These are phyloP conservation scores for Fusarium graminum DNA, from an alignment of 2,329 filamentous ascomycete species.

Conservation along the genomic window DNA sequence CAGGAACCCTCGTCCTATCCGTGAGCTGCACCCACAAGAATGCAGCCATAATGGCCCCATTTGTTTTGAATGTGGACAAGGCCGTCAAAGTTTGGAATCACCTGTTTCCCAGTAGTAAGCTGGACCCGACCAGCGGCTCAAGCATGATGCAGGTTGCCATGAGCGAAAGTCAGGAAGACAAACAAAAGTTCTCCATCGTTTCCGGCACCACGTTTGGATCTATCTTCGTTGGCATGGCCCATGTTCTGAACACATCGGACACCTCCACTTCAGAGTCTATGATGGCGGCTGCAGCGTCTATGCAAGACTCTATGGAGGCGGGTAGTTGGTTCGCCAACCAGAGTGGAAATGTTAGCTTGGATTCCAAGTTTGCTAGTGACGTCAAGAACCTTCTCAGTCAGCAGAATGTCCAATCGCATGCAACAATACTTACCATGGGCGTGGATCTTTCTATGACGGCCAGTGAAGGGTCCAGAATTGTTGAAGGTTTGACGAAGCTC, in stretches of 20 bases:
- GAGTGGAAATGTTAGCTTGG: slow-evolving; percentile 3
- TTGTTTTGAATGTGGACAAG: slow-evolving; percentile 36
- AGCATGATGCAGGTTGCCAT: background rate
- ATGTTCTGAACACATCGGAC: slow-evolving; percentile 5
- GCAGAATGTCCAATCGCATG: slow-evolving; percentile 33
- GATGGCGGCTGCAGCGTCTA: background rate
- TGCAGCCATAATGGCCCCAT: slow-evolving; percentile 21
- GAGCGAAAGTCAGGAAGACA: background rate
- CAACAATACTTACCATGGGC: slow-evolving; percentile 28
- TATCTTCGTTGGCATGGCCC: slow-evolving; percentile 26
- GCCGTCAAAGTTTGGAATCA: slow-evolving; percentile 35
- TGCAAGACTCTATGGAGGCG: slow-evolving; percentile 20
- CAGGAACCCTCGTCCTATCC: slow-evolving; percentile 31
- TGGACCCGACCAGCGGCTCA: background rate
- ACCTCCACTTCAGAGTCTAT: slow-evolving; percentile 9
- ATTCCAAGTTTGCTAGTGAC: slow-evolving; percentile 22
- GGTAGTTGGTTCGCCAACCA: slow-evolving; percentile 17
- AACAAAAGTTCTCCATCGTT: slow-evolving; percentile 13
- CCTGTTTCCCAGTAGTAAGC: background rate
- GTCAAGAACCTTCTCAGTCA: slow-evolving; percentile 34
- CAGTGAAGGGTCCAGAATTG: background rate
- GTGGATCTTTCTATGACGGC: slow-evolving; percentile 3
- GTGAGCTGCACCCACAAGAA: slow-evolving; percentile 38
- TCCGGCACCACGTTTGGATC: slow-evolving; percentile 16
- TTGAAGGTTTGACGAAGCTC: slow-evolving; percentile 15